Evolutionary conservation across 2,329 filamentous ascomycete species (phyloP).

Genomic region (Corniculantispora saksenae): DNA sequence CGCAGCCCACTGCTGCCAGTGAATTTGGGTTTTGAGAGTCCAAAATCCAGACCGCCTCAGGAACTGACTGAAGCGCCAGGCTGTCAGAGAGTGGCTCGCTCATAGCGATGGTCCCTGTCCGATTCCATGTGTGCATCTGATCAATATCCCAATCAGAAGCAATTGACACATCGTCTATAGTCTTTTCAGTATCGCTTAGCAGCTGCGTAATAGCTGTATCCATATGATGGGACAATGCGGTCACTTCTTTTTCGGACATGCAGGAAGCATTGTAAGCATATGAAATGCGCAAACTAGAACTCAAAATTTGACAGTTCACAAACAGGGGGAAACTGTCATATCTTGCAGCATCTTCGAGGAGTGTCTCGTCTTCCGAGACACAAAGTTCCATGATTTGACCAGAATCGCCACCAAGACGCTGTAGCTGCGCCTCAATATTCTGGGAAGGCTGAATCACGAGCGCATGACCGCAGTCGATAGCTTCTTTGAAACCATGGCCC

Average conservation of each 20-base stretch:
- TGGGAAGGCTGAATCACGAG: constrained; percentile 22
- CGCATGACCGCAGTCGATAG: constrained; percentile 21
- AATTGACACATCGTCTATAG: background rate
- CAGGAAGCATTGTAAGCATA: background rate
- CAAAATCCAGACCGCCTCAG: background rate
- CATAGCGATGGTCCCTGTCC: background rate
- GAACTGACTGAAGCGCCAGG: background rate
- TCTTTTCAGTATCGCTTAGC: background rate
- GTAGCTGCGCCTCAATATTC: background rate
- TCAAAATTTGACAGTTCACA: background rate
- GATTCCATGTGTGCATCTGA: background rate
- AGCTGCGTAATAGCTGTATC: background rate
- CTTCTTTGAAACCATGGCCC: constrained; percentile 1
- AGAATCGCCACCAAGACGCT: background rate
- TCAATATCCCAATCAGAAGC: background rate
- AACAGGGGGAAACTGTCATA: constrained; percentile 2
- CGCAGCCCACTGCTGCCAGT: constrained; percentile 20
- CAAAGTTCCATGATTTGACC: background rate
- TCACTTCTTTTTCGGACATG: background rate
- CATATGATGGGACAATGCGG: background rate
- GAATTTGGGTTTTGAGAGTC: background rate
- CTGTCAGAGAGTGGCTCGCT: background rate
- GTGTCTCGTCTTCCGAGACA: constrained; percentile 13
- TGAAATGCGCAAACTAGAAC: background rate
- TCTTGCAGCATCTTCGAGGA: background rate